Evolutionary conservation across 2,329 filamentous ascomycete genomes (phyloP), one percentile per base, ranked within the genome.

Genomic region (Ceratocystis huliohia): DNA sequence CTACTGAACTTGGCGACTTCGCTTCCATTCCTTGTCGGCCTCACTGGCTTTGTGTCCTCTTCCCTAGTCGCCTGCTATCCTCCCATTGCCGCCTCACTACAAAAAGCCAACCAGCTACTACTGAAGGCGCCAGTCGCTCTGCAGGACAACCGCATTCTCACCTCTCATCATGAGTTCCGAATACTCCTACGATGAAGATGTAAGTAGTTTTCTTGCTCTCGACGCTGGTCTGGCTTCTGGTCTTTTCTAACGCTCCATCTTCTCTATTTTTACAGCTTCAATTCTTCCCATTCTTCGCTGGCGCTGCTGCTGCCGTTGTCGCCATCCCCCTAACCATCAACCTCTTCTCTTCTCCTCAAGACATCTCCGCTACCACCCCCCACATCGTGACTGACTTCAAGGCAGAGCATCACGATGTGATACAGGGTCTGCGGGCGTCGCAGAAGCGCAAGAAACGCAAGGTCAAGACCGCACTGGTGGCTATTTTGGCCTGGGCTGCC

Each of bases 201-300:
- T 88, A 61, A 41, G 66, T 61, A 22, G 75, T 70, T 66, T 22
- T 41, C 8, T 17, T 33, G 30, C 7, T 33, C 30, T 33, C 1
- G 5, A 33, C 13, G 15, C 15, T 62, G 10, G 50, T 22, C 13
- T n/a, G 17, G 20, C 50, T n/a, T 44, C 33, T 33, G 5, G 45
- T 46, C n/a, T 15, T 41, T 28, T 33, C 33, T 63, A 45, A 62
- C 64, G 25, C 59, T 30, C n/a, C 62, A 7, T 33, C 6, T 46
- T 66, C 37, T 41, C 37, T 41, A 6, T 22, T 44, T 48, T 13
- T 22, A 61, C 68, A 94, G 84, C 92, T 91, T 72, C 90, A 96
- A 84, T 96, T 96, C 81, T 99, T 96, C 82, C 94, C 95, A 71
- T 96, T 96, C 84, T 99, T 99, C 81, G 88, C 97, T 78, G 86